Evolutionary conservation across 2,329 filamentous ascomycete genomes (phyloP).

Genomic region (Beauveria medogensis): DNA sequence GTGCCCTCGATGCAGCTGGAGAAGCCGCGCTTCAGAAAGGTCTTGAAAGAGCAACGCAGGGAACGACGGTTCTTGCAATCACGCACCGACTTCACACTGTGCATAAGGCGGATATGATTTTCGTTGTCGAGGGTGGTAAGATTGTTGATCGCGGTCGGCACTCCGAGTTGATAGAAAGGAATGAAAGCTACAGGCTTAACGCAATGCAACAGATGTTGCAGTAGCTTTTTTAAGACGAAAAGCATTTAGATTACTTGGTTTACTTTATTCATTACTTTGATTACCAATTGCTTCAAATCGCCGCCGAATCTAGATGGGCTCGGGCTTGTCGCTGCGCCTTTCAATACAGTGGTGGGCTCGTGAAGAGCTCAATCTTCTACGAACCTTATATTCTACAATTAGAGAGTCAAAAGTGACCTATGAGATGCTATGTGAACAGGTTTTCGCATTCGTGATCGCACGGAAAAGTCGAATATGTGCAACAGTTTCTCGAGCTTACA

Average conservation of each 20-base stretch:
- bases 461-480: too few species aligned
- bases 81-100: conserved; percentile 42
- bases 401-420: too few species aligned
- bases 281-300: too few species aligned
- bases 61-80: conserved; percentile 40
- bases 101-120: conserved; percentile 38
- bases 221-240: not conserved
- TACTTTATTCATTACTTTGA: not conserved
- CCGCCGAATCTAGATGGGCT: too few species aligned
- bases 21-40: conserved; percentile 55
- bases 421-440: too few species aligned
- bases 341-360: fast-evolving
- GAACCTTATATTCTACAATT: too few species aligned
- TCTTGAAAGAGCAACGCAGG: conserved; percentile 41
- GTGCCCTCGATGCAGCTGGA: conserved; percentile 57
- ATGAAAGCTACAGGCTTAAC: conserved; percentile 22
- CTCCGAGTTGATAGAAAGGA: conserved; percentile 15
- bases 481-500: not conserved
- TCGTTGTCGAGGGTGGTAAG: conserved; percentile 21
- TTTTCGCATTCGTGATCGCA: too few species aligned
- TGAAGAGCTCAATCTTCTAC: too few species aligned
- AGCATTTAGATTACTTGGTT: too few species aligned
- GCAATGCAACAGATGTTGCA: conserved; percentile 22
- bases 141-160: conserved; percentile 17
- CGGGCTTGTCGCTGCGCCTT: too few species aligned